Evolutionary conservation across 1,284 basidiomycete species (phyloP).

Genomic region (Leccinum subrobustum): DNA sequence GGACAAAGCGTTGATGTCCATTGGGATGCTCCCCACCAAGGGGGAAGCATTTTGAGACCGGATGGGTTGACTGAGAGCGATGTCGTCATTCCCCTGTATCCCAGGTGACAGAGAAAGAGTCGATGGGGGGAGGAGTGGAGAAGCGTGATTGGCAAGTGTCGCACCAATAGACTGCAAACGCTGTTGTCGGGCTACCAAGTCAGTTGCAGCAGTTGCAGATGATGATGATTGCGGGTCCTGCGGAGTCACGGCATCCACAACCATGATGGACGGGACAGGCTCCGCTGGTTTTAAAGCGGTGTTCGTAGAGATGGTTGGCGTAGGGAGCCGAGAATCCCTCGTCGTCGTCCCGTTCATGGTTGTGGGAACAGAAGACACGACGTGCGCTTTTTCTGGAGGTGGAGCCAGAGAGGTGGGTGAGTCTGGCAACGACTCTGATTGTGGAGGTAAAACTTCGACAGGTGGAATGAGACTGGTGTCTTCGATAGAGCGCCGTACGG

Average conservation of each 20-base stretch:
- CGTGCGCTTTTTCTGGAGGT: not conserved
- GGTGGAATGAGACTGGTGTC: constrained; percentile 29
- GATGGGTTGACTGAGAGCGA: not conserved
- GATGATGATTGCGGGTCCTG: constrained; percentile 2
- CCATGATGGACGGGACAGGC: not conserved
- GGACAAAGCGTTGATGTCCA: not conserved
- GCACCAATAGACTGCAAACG: constrained; percentile 20
- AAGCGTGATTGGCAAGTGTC: constrained; percentile 14
- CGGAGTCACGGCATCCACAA: not conserved
- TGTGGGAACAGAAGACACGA: not conserved
- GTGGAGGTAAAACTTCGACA: constrained; percentile 26
- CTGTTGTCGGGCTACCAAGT: constrained; percentile 14
- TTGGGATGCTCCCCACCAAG: not conserved
- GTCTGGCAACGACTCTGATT: constrained; percentile 19
- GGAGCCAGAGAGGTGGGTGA: constrained; percentile 10
- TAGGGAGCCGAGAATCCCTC: not conserved
- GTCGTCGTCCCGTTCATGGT: not conserved
- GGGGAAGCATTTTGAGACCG: not conserved
- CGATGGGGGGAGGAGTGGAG: constrained; percentile 1
- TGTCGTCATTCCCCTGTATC: not conserved
- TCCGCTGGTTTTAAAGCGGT: not conserved
- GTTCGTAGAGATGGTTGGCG: not conserved
- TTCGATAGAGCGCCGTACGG: not conserved
- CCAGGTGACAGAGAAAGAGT: constrained; percentile 10
- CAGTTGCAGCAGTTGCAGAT: not conserved